Percentiles rank a stretch among this genome's conserved stretches.
Conservation (phyloP, 2,329 filamentous ascomycete genomes). For the Nemania serpens region DNA sequence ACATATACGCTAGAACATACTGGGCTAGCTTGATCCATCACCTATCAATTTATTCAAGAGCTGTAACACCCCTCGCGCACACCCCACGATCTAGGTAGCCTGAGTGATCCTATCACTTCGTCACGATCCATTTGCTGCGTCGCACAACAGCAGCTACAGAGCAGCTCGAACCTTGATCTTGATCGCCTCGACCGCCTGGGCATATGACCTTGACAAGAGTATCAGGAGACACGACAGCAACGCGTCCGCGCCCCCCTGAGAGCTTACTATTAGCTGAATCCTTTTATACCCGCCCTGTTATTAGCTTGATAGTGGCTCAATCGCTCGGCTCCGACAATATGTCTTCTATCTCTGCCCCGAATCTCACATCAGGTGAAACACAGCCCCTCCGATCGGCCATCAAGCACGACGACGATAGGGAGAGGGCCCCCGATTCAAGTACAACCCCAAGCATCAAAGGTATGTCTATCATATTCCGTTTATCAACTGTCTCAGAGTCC, state of each 20-base stretch:
- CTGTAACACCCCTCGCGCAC: too few relatives aligned
- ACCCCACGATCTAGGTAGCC: too few relatives aligned
- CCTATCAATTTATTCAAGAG: too few relatives aligned
- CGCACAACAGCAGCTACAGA: too few relatives aligned
- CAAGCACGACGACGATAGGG: slow-evolving; percentile 41
- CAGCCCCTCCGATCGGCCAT: slow-evolving; percentile 40
- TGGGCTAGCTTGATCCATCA: too few relatives aligned
- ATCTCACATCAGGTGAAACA: slow-evolving; percentile 28
- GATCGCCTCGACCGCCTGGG: neutral
- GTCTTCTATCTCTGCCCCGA: slow-evolving; percentile 36
- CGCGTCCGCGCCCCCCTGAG: too few relatives aligned
- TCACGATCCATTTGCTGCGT: too few relatives aligned
- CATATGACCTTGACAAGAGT: neutral
- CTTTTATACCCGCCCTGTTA: neutral
- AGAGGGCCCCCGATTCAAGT: slow-evolving; percentile 32
- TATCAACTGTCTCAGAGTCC: neutral
- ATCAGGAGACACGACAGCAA: neutral
- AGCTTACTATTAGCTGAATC: too few relatives aligned
- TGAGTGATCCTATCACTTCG: too few relatives aligned
- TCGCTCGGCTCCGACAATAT: slow-evolving; percentile 24
- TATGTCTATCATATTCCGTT: slow-evolving; percentile 30
- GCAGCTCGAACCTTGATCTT: too few relatives aligned
- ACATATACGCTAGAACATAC: too few relatives aligned
- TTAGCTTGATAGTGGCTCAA: neutral
- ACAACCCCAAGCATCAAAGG: slow-evolving; percentile 35